These are phyloP conservation scores for Casuarina equisetifolia DNA, from an alignment of 306 rosid species.

Conservation along the genomic window DNA sequence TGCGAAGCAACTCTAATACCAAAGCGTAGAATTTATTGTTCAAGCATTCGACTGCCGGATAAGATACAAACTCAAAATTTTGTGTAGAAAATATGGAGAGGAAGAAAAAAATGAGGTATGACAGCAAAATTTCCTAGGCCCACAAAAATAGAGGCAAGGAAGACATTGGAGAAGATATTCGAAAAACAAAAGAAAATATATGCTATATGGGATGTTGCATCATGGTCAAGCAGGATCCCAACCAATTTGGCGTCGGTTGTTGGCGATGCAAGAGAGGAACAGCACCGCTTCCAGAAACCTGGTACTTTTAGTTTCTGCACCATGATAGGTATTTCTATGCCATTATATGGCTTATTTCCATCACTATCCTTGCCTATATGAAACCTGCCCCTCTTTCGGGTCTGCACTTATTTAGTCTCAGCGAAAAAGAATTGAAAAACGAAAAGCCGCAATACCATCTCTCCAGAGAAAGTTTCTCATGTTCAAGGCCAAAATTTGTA, in stretches of 20 bases:
- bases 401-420: conserved; percentile 40
- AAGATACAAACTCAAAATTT: conserved; percentile 14
- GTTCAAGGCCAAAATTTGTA: conserved; percentile 44
- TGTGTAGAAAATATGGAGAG: conserved; percentile 10
- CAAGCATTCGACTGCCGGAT: not conserved
- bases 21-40: not conserved
- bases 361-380: conserved; percentile 20
- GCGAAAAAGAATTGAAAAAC: conserved; percentile 21
- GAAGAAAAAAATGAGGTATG: conserved; percentile 15
- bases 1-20: not conserved
- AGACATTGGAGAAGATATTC: conserved; percentile 25
- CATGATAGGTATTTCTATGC: conserved; percentile 6
- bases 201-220: conserved; percentile 1
- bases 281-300: conserved; percentile 12
- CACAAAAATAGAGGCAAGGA: conserved; percentile 72
- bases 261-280: conserved; percentile 3
- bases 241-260: conserved; percentile 12
- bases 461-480: conserved; percentile 27
- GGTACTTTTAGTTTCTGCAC: not conserved
- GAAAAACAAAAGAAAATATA: conserved; percentile 6
- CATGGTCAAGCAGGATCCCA: conserved; percentile 22
- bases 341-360: conserved; percentile 33
- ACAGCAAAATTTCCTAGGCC: conserved; percentile 65
- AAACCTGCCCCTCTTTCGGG: conserved; percentile 25
- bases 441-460: conserved; percentile 46